A percentile compares a stretch with the other conserved stretches of the same genome.
Evolutionary conservation across 371 early-diverging fungal species (phyloP).

Genomic region (Rhizopus microsporus): DNA sequence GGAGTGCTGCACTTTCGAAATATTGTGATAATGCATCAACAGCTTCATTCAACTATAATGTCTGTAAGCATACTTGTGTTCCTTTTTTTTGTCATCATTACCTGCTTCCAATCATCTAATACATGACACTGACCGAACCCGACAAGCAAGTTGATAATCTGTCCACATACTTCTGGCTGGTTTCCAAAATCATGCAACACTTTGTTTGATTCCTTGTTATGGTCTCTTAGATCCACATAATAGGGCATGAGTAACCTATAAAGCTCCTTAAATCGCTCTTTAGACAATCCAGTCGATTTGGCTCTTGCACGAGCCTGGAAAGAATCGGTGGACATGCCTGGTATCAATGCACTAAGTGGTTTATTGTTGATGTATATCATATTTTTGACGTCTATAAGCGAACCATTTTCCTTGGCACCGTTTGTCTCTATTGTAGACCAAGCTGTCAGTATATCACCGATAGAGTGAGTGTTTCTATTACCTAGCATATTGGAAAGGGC

Average conservation of each 20-base stretch:
- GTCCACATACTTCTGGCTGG: slow-evolving; percentile 68
- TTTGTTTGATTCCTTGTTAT: slow-evolving; percentile 62
- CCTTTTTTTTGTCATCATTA: slow-evolving; percentile 16
- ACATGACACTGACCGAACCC: slow-evolving; percentile 61
- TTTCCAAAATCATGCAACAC: slow-evolving; percentile 70
- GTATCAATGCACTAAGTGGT: slow-evolving; percentile 54
- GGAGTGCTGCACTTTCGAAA: slow-evolving; percentile 77
- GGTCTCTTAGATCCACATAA: slow-evolving; percentile 69
- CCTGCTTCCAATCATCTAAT: slow-evolving; percentile 56
- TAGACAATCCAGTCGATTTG: slow-evolving; percentile 56
- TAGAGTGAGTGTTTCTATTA: slow-evolving; percentile 4
- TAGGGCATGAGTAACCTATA: slow-evolving; percentile 69
- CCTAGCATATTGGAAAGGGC: slow-evolving; percentile 31
- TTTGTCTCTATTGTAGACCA: slow-evolving; percentile 5
- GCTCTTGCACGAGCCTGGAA: slow-evolving; percentile 54
- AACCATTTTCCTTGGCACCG: slow-evolving; percentile 9
- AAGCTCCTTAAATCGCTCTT: slow-evolving; percentile 69
- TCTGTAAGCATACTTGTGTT: no score
- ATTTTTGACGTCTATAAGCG: slow-evolving; percentile 36
- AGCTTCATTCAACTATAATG: slow-evolving; percentile 41
- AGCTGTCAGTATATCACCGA: not conserved
- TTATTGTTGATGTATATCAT: slow-evolving; percentile 51
- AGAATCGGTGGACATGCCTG: slow-evolving; percentile 59
- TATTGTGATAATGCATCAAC: slow-evolving; percentile 73
- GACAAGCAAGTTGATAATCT: slow-evolving; percentile 60